A percentile compares a stretch with the other conserved stretches of the same genome.
phyloP scores from a whole-genome alignment of 2,329 filamentous ascomycete genomes.

The Drechslerella coelobrocha region DNA sequence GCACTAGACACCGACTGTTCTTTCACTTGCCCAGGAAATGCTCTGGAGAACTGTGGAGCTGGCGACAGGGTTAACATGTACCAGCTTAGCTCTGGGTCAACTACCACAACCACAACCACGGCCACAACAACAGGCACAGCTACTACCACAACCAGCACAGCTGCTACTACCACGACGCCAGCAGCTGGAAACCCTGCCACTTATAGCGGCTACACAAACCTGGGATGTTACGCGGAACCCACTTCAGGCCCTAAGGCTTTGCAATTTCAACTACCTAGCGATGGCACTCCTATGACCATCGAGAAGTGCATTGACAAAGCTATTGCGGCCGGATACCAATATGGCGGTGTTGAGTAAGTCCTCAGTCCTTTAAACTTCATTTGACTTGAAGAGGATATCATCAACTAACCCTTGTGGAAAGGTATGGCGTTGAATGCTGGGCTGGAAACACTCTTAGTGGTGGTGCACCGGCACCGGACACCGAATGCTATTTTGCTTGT shows the following conservation, averaged over 20 bases:
- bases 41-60: constrained; percentile 59
- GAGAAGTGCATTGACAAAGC: constrained; percentile 46
- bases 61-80: constrained; percentile 58
- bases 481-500: constrained; percentile 49
- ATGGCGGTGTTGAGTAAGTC: constrained; percentile 57
- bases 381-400: neutral
- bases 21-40: constrained; percentile 60
- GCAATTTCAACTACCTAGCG: neutral
- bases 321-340: constrained; percentile 52
- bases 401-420: neutral
- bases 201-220: constrained; percentile 28
- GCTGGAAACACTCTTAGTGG: constrained; percentile 53
- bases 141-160: constrained; percentile 7
- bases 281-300: constrained; percentile 39
- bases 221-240: constrained; percentile 26
- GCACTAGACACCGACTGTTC: constrained; percentile 57
- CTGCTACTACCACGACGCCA: constrained; percentile 6
- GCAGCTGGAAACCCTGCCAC: constrained; percentile 21
- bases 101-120: constrained; percentile 12
- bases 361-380: constrained; percentile 20
- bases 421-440: constrained; percentile 49
- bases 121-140: neutral
- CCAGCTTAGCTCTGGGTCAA: constrained; percentile 50
- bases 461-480: constrained; percentile 28
- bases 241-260: constrained; percentile 3